Base-by-base conservation (phyloP, 2,329 filamentous ascomycete species). In the Botryotinia globosa region DNA sequence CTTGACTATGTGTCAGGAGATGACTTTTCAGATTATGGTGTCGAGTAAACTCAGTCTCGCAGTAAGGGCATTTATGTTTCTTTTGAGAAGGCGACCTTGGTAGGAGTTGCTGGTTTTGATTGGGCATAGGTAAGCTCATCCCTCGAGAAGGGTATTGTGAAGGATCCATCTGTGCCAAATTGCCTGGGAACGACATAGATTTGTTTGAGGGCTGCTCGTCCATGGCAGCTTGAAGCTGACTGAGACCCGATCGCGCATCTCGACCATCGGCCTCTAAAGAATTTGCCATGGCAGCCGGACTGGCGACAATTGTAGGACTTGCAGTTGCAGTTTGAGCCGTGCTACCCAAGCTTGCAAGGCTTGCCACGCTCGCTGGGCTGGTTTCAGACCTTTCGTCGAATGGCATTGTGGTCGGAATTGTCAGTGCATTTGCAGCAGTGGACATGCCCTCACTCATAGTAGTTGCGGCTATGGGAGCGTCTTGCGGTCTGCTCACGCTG, bases 21-120 rank as follows among this genome's bases (percentile, higher is more conserved):
- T 99, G 96, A 77, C 94, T 98, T 84, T 98, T 99, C 42, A 98
- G 88, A 79, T 99, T 98, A 81, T 98, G 96, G 81, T 98, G 96
- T 62, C 96, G 90, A 42, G 96, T 99, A 78, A 99, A 99, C 79
- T 97, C 96, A 8, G 96, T 98, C 56, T 94, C 90, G 85, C 96
- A 99, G 82, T 97, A 97, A 0, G 94, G 95, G 80, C 96, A 99
- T 82, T 96, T 97, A 84, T 99, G 95, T 80, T 96, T 95, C 84
- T 97, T 98, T 69, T 88, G 87, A 39, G 90, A 90, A 0, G 92
- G 91, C 9, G 94, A 93, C 77, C 89, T 88, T 65, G 90, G 89
- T 71, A 85, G 77, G 78, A 85, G 73, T 76, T 84, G 81, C 79
- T 85, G 76, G 78, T 81, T 82, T 81, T 73, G 82, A 44, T 83